Evolutionary conservation across 1,139 yeast genomes (phyloP), one percentile per base, ranked within the genome.

Genomic region (Yamadazyma taylorii): DNA sequence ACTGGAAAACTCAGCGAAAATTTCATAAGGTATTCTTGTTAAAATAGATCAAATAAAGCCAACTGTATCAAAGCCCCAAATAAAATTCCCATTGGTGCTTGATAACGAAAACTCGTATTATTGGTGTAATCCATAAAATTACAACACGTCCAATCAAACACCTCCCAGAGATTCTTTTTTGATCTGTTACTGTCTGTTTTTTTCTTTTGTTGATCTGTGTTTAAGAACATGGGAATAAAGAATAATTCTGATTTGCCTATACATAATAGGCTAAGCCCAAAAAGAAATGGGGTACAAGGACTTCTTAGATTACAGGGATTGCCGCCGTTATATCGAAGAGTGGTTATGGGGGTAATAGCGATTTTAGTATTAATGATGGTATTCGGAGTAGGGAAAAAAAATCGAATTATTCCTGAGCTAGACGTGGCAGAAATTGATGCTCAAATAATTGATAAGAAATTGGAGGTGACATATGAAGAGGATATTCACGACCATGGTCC

Each of bases 191-290:
- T n/a, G 28, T 24, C 28, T n/a, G 28, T 24, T 13, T 24, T n/a
- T n/a, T n/a, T n/a, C n/a, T n/a, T n/a, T n/a, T n/a, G n/a, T n/a
- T n/a, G n/a, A n/a, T n/a, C n/a, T n/a, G n/a, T n/a, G n/a, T n/a
- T n/a, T n/a, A n/a, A 19, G 8, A 19, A 13, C 14, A 19, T 30
- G 32, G 32, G 19, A 7, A 24, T 27, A 33, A 70, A 69, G 57
- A 69, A 66, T 53, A 52, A 64, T 15, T 29, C 32, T 11, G 79
- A 72, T 45, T 68, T 75, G 47, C 81, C 80, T 38, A 60, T 67
- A 59, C 69, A 68, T 43, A 39, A 38, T 27, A 41, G 49, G 32
- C 35, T 44, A 26, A 47, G 31, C 31, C 52, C 52, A 24, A 41
- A 40, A 22, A 30, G 39, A 19, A 33, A 30, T n/a, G 26, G 33